Evolutionary conservation across 2,329 filamentous ascomycete genomes (phyloP).

Genomic region (Neocucurbitaria cava): DNA sequence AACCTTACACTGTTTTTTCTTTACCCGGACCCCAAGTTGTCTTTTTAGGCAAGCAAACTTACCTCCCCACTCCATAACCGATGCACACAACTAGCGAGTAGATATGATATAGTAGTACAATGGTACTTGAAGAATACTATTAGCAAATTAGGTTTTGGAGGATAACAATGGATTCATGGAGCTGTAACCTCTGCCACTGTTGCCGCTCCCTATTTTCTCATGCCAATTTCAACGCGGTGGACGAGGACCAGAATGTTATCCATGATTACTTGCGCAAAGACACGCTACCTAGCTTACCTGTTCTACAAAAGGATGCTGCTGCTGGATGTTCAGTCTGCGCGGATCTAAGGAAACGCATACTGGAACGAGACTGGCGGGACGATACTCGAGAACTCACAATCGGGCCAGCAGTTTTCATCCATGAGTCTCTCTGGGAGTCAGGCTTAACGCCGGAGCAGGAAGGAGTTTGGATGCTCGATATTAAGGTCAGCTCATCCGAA

Average conservation of each 20-base stretch:
- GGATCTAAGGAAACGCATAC: not conserved
- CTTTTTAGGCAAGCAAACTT: no score
- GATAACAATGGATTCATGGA: no score
- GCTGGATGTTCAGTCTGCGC: slow-evolving; percentile 1
- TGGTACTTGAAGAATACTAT: no score
- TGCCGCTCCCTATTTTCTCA: not conserved
- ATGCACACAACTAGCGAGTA: no score
- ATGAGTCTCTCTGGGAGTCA: slow-evolving; percentile 2
- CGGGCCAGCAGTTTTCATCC: not conserved
- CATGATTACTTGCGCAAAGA: not conserved
- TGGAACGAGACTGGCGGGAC: no score
- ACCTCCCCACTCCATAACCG: no score
- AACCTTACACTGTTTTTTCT: no score
- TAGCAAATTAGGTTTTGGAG: no score
- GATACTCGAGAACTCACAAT: no score
- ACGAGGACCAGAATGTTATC: not conserved
- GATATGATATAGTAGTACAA: no score
- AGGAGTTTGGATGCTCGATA: slow-evolving; percentile 1
- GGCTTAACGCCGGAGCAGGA: slow-evolving; percentile 2
- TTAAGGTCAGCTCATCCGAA: not conserved
- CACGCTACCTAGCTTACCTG: not conserved
- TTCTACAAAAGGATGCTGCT: not conserved
- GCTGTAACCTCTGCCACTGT: no score
- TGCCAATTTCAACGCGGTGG: not conserved
- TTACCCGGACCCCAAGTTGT: no score